A percentile compares a stretch with the other conserved stretches of the same genome.
Evolutionary conservation across 2,329 filamentous ascomycete genomes (phyloP).

Genomic region (Pseudogymnoascus sp.): DNA sequence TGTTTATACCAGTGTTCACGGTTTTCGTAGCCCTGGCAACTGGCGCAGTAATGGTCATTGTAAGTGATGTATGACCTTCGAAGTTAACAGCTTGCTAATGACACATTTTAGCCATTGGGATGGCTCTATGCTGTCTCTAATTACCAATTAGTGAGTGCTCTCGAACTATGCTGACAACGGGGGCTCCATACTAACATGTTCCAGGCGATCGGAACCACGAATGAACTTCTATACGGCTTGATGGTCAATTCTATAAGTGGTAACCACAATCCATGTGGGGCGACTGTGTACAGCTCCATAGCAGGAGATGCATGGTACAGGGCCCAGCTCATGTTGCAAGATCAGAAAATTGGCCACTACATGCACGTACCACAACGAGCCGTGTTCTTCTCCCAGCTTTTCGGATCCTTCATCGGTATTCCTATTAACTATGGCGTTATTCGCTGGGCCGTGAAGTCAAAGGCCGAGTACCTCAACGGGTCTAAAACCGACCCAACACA

Average conservation of each 20-base stretch:
- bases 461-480: slow-evolving; percentile 47
- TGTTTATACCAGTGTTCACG: slow-evolving; percentile 54
- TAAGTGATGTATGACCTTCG: not conserved
- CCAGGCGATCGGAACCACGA: slow-evolving; percentile 48
- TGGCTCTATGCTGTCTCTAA: slow-evolving; percentile 55
- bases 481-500: slow-evolving; percentile 43
- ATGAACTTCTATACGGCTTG: slow-evolving; percentile 51
- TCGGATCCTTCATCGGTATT: slow-evolving; percentile 49
- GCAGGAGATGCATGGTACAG: slow-evolving; percentile 55
- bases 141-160: slow-evolving; percentile 30
- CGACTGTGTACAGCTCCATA: slow-evolving; percentile 49
- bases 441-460: slow-evolving; percentile 50
- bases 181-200: slow-evolving; percentile 13
- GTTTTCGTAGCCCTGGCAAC: slow-evolving; percentile 49
- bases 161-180: not conserved
- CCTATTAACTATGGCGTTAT: slow-evolving; percentile 55
- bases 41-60: slow-evolving; percentile 45
- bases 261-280: slow-evolving; percentile 50
- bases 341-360: slow-evolving; percentile 58
- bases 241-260: slow-evolving; percentile 46
- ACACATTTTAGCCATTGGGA: slow-evolving; percentile 36
- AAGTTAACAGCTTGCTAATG: not conserved
- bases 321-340: slow-evolving; percentile 50
- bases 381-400: slow-evolving; percentile 54
- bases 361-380: slow-evolving; percentile 52